Evolutionary conservation across 78 protist genomes (phyloP).

Genomic region (Isochrysis galbana): DNA sequence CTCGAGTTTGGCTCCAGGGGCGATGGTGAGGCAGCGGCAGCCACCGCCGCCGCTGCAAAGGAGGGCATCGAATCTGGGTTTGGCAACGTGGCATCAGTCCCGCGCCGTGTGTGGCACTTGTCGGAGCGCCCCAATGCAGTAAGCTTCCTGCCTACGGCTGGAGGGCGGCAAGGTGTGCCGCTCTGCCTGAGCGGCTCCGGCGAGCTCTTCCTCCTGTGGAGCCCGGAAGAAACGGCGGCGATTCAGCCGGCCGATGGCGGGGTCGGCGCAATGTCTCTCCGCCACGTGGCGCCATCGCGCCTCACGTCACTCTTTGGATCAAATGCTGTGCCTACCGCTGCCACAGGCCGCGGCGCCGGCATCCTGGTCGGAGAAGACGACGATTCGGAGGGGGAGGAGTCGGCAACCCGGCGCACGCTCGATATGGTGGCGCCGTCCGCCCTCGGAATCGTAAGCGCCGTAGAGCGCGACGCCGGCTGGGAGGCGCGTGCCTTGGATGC

Average conservation of each 20-base stretch:
- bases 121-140: neutral
- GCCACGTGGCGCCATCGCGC: neutral
- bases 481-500: neutral
- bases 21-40: neutral
- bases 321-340: neutral
- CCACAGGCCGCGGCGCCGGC: neutral
- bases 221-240: neutral
- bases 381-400: neutral
- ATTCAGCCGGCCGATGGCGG: neutral
- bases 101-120: constrained; percentile 6
- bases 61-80: neutral
- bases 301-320: neutral
- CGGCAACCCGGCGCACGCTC: neutral
- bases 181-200: neutral
- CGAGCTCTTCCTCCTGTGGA: neutral
- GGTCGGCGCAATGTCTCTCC: neutral
- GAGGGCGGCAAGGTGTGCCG: neutral
- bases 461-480: neutral
- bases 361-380: neutral
- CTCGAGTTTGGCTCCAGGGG: constrained; percentile 19
- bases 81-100: neutral
- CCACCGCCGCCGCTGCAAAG: neutral
- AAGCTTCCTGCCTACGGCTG: neutral
- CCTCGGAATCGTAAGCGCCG: neutral
- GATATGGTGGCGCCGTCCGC: neutral